A percentile compares a stretch with the other conserved stretches of the same genome.
These are phyloP conservation scores for Cyberlindnera lachancei DNA, from an alignment of 805 yeast genomes.

Conservation along the genomic window DNA sequence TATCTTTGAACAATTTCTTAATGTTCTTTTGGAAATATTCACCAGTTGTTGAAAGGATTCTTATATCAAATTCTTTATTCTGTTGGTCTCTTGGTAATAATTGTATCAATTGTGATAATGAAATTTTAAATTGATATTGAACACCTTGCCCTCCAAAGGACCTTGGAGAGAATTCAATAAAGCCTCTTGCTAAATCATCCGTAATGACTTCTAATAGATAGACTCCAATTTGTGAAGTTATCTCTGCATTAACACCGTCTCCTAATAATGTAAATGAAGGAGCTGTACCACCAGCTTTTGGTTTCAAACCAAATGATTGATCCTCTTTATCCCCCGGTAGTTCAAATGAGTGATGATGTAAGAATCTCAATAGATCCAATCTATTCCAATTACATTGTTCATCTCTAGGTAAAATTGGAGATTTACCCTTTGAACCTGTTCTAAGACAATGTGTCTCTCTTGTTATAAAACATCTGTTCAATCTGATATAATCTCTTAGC, in stretches of 20 bases:
- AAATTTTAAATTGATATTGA: constrained; percentile 41
- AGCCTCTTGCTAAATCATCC: constrained; percentile 35
- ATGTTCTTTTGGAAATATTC: constrained; percentile 46
- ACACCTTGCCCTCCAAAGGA: constrained; percentile 55
- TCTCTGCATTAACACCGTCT: constrained; percentile 33
- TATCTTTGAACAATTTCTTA: constrained; percentile 14
- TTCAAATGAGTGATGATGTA: constrained; percentile 74
- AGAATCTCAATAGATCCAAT: constrained; percentile 67
- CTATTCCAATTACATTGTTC: constrained; percentile 90
- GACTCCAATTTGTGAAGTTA: constrained; percentile 58
- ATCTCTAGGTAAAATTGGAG: constrained; percentile 46
- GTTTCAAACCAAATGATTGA: constrained; percentile 26
- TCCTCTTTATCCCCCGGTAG: constrained; percentile 57
- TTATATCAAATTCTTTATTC: constrained; percentile 35
- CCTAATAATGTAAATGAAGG: constrained; percentile 43
- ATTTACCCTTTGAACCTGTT: constrained; percentile 40
- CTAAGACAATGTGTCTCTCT: constrained; percentile 53
- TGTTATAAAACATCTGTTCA: constrained; percentile 77
- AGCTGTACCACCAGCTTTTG: constrained; percentile 29
- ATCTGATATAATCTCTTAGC: constrained; percentile 76
- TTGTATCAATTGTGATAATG: constrained; percentile 37
- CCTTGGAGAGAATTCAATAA: constrained; percentile 52
- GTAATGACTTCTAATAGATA: constrained; percentile 65
- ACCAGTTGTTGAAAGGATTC: constrained; percentile 56
- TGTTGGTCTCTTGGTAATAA: constrained; percentile 26